Evolutionary conservation across 495 filamentous ascomycete species (phyloP).

Genomic region (Platismatia glauca): DNA sequence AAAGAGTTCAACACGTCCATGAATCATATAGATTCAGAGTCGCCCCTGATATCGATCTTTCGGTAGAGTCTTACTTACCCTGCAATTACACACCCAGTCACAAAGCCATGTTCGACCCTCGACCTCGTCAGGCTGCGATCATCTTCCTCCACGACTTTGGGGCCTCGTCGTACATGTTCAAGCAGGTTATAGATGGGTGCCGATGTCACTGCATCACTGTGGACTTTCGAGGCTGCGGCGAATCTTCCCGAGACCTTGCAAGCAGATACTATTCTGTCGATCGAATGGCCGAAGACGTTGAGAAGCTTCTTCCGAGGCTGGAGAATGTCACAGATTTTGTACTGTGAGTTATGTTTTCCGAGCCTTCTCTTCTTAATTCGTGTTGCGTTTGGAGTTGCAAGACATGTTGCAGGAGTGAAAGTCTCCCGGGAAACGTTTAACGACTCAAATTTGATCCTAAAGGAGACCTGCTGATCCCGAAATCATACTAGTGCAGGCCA

Average conservation of each 20-base stretch:
- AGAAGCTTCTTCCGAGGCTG: not conserved
- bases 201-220: constrained; percentile 3
- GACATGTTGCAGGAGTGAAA: too few relatives aligned
- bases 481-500: not conserved
- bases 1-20: not conserved
- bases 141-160: not conserved
- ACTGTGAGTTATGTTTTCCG: not conserved
- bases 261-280: not conserved
- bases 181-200: not conserved
- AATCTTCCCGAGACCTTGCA: not conserved
- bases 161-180: not conserved
- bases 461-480: too few relatives aligned
- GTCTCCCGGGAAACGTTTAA: too few relatives aligned
- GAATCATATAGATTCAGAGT: not conserved
- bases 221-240: not conserved
- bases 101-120: not conserved
- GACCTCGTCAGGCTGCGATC: not conserved
- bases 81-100: not conserved
- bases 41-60: not conserved
- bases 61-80: not conserved
- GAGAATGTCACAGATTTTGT: not conserved
- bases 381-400: too few relatives aligned
- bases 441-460: too few relatives aligned
- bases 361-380: too few relatives aligned
- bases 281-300: not conserved